Percentiles rank a stretch among this genome's conserved stretches.
Conservation (phyloP, 257 asterid species). For the Lantana camara region DNA sequence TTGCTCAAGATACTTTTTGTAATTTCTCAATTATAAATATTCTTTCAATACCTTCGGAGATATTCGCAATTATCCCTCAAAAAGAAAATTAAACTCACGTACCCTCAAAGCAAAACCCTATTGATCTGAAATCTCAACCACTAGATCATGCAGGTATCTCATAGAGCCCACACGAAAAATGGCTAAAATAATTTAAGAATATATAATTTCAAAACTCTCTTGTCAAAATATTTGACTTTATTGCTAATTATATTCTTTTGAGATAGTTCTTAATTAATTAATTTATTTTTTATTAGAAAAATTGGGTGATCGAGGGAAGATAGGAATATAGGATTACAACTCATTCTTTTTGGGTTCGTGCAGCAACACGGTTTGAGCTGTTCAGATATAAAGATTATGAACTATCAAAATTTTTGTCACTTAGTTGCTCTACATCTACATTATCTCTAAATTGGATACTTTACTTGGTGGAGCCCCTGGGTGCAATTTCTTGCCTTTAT, state of each 20-base stretch:
- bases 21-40: no score
- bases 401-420: constrained; percentile 26
- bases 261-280: no score
- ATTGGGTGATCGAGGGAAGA: constrained; percentile 7
- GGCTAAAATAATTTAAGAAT: neutral
- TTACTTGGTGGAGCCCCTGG: constrained; percentile 18
- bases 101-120: neutral
- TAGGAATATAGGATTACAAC: neutral
- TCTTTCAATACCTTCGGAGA: no score
- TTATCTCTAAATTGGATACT: neutral
- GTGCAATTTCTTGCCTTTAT: neutral
- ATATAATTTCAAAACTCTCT: neutral
- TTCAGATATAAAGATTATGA: constrained; percentile 28
- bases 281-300: neutral
- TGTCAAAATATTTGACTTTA: neutral
- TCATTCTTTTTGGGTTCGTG: constrained; percentile 29
- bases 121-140: neutral
- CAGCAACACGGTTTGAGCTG: constrained; percentile 47
- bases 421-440: constrained; percentile 7
- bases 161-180: neutral
- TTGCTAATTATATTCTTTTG: neutral
- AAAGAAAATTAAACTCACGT: no score
- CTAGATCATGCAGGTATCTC: neutral
- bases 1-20: no score
- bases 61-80: no score